phyloP scores from a whole-genome alignment of 2,329 filamentous ascomycete species.

The Ilyonectria mors-panacis region DNA sequence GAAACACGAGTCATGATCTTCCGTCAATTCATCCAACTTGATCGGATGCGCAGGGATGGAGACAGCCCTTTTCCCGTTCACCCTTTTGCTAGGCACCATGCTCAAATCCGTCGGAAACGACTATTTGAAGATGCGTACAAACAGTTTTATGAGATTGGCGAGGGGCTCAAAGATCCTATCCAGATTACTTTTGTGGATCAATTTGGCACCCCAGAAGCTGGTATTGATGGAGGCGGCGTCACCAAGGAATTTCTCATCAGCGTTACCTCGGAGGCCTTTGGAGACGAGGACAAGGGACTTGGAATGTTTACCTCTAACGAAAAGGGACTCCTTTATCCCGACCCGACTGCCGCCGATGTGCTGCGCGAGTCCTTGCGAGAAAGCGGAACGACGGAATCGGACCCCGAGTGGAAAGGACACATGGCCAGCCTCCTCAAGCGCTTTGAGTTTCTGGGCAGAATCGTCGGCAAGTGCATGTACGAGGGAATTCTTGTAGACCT shows the following conservation, averaged over 20 bases:
- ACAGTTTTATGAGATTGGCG: conserved; percentile 85
- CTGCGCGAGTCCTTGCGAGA: conserved; percentile 70
- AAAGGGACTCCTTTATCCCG: conserved; percentile 90
- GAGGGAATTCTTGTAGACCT: conserved; percentile 96
- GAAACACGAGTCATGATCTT: conserved; percentile 93
- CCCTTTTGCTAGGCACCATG: conserved; percentile 75
- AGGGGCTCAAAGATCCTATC: conserved; percentile 92
- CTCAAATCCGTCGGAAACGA: conserved; percentile 82
- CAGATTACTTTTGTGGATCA: conserved; percentile 97
- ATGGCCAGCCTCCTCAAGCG: conserved; percentile 76
- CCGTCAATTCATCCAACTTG: conserved; percentile 88
- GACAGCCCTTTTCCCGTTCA: conserved; percentile 31
- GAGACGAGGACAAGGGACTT: conserved; percentile 58
- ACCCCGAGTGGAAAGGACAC: conserved; percentile 69
- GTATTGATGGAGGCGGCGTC: conserved; percentile 96
- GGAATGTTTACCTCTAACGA: conserved; percentile 87
- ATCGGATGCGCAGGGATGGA: conserved; percentile 59
- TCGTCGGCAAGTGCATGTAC: conserved; percentile 97
- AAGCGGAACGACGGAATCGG: conserved; percentile 66
- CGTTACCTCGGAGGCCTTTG: conserved; percentile 88
- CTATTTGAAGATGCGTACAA: conserved; percentile 90
- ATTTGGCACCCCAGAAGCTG: conserved; percentile 88
- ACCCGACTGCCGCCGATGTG: conserved; percentile 83
- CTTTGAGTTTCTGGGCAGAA: conserved; percentile 92
- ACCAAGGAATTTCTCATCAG: conserved; percentile 97